Conservation (phyloP, 2,329 filamentous ascomycete genomes). For the Pestalotiopsis sp. region DNA sequence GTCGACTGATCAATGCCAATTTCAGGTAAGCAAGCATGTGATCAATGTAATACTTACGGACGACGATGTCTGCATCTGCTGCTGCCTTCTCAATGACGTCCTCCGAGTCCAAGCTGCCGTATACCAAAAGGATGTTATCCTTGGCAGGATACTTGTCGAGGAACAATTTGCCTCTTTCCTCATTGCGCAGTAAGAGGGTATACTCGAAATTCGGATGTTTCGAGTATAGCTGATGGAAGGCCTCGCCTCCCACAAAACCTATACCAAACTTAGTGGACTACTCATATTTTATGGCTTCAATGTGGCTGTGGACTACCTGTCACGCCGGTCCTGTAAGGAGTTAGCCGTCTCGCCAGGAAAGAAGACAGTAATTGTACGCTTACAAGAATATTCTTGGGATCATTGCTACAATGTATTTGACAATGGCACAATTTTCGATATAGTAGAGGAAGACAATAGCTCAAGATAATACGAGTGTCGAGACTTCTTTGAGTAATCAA, state of each 20-base stretch:
- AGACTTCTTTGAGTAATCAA: neutral
- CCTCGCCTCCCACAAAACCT: constrained; percentile 57
- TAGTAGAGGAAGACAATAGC: neutral
- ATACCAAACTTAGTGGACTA: constrained; percentile 16
- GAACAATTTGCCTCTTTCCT: constrained; percentile 46
- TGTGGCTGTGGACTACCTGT: constrained; percentile 34
- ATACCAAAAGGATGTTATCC: constrained; percentile 44
- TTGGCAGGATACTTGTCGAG: constrained; percentile 43
- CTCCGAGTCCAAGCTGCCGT: constrained; percentile 48
- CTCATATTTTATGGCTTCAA: neutral
- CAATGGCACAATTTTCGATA: neutral
- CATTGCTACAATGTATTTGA: constrained; percentile 32
- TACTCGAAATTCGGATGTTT: constrained; percentile 50
- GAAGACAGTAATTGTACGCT: constrained; percentile 18
- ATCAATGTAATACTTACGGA: constrained; percentile 40
- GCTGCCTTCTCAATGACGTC: constrained; percentile 54
- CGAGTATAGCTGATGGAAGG: constrained; percentile 44
- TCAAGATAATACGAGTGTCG: neutral
- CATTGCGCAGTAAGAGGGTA: constrained; percentile 48
- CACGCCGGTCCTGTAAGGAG: constrained; percentile 40
- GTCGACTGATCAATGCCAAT: neutral
- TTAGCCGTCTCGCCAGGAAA: neutral
- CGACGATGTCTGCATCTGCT: constrained; percentile 50
- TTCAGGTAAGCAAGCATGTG: neutral
- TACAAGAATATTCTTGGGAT: constrained; percentile 44